phyloP scores from a whole-genome alignment of 2,329 filamentous ascomycete genomes.

The Colletotrichum godetiae region DNA sequence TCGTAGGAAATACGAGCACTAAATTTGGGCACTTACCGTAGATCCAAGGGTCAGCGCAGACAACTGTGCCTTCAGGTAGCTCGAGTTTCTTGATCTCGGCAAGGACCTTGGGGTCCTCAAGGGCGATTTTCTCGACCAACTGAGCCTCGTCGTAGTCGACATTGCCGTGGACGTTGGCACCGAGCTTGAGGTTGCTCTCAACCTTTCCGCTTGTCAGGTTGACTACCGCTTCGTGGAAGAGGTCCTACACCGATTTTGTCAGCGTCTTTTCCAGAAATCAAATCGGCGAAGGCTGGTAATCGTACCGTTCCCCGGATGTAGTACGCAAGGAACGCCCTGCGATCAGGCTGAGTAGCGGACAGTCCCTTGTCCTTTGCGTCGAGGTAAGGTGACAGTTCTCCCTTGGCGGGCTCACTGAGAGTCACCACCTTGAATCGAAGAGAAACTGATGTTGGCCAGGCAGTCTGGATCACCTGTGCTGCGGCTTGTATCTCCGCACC shows the following conservation, averaged over 20 bases:
- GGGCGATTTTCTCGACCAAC: conserved; percentile 64
- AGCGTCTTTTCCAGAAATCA: background rate
- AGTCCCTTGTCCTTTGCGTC: conserved; percentile 57
- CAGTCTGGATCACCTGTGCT: conserved; percentile 58
- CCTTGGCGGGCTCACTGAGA: conserved; percentile 68
- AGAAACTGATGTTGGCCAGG: conserved; percentile 66
- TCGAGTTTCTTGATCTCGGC: conserved; percentile 71
- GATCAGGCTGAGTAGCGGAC: conserved; percentile 47
- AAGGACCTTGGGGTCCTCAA: conserved; percentile 67
- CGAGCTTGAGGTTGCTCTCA: conserved; percentile 68
- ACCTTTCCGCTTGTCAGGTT: conserved; percentile 63
- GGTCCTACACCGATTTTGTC: conserved; percentile 55
- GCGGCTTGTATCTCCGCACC: conserved; percentile 66
- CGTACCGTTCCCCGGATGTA: conserved; percentile 70
- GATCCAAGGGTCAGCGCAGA: conserved; percentile 61
- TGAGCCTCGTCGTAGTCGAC: conserved; percentile 71
- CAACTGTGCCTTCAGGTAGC: conserved; percentile 67
- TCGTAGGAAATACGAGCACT: too few species aligned
- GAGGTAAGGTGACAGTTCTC: conserved; percentile 61
- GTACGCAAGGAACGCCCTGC: conserved; percentile 67
- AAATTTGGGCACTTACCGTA: background rate
- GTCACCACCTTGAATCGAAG: conserved; percentile 73
- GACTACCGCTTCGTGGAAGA: conserved; percentile 69
- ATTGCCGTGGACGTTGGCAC: conserved; percentile 67
- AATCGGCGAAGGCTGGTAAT: background rate